Evolutionary conservation across 2,329 filamentous ascomycete genomes (phyloP), one percentile per base, ranked within the genome.

Genomic region (Mycosphaerella sp.): DNA sequence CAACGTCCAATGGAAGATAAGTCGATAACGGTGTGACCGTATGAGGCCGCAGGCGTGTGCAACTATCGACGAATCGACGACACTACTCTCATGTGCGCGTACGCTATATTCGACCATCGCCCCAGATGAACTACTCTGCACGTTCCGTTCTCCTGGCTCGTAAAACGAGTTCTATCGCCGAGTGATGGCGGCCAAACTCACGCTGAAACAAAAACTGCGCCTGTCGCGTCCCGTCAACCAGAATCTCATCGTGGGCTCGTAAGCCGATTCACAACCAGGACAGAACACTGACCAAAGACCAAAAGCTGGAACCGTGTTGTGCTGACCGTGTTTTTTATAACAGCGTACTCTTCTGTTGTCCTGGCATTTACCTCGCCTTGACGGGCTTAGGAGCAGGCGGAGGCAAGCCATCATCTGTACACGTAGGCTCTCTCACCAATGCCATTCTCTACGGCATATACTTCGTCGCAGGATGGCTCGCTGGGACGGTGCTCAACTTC

Each of bases 371-470:
- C 37, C 48, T 50, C 41, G 48, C 48, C 27, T 27, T 50, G 8
- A 50, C 48, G 6, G 48, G 48, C 6, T 21, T 50, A 18, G 48
- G 48, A 9, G 48, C 48, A 13, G 48, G 48, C 25, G 48, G 48
- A 27, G 48, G 48, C 12, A 50, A 44, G 28, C 48, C 48, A 12
- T 44, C 41, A 12, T 50, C 48, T 1, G 40, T 44, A 27, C 21
- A 36, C 17, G 48, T 50, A n/a, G 48, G 40, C 14, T 41, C 48
- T 4, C 44, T 44, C 17, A 41, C 44, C 17, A 50, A 50, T 21
- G 48, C 48, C 21, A 50, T 50, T 18, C 16, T 50, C 17, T 50
- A 50, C 35, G 48, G 48, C 6, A 34, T 44, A 17, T 50, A 44
- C 34, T 50, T 50, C 16, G 18, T 50, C 2, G 39, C 42, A 32